Conservation (phyloP, 495 filamentous ascomycete species). For the Lepidopterella palustris region DNA sequence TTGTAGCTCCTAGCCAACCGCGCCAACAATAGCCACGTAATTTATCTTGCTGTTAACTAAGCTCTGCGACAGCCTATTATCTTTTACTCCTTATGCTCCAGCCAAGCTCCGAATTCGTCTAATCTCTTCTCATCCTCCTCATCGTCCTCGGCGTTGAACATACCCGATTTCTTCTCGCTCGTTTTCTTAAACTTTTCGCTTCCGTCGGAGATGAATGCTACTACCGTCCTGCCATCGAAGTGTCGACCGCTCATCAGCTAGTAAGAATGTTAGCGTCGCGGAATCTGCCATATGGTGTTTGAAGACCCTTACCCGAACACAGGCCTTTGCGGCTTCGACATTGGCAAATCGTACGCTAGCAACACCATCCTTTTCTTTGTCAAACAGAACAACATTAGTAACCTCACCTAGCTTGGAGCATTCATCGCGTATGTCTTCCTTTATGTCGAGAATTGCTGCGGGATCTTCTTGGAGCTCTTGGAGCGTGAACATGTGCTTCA, state of each 20-base stretch:
- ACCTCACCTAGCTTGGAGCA: constrained; percentile 81
- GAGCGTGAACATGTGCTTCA: constrained; percentile 93
- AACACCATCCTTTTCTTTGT: constrained; percentile 80
- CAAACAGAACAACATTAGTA: constrained; percentile 85
- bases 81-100: too few species aligned
- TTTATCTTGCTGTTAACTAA: too few species aligned
- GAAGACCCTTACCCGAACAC: constrained; percentile 50
- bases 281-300: neutral
- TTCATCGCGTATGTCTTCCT: constrained; percentile 87
- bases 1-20: too few species aligned
- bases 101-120: constrained; percentile 51
- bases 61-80: too few species aligned
- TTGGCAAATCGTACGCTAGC: constrained; percentile 74
- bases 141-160: constrained; percentile 35
- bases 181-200: constrained; percentile 71
- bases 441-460: constrained; percentile 78
- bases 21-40: too few species aligned
- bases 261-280: neutral
- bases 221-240: constrained; percentile 67
- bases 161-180: constrained; percentile 53
- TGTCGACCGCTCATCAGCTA: constrained; percentile 73
- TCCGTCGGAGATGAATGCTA: constrained; percentile 70
- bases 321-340: constrained; percentile 62
- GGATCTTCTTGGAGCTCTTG: constrained; percentile 80
- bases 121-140: constrained; percentile 46